Conservation (phyloP, 2,329 filamentous ascomycete species). For the Sporothrix schenckii region DNA sequence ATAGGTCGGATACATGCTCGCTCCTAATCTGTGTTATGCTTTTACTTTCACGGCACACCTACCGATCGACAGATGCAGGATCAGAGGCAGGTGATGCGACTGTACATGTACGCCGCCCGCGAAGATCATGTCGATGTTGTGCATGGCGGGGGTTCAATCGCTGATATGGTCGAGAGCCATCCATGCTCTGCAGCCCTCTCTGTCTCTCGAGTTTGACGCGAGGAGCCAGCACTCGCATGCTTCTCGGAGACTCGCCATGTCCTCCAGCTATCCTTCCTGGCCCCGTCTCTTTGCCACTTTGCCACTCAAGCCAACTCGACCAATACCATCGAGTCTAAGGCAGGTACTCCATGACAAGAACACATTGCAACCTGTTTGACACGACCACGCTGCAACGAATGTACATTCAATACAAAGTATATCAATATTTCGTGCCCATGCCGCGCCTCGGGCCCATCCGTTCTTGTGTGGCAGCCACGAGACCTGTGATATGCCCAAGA, state of each 20-base stretch:
- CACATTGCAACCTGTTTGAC: not conserved
- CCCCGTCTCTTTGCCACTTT: not conserved
- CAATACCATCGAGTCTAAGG: not conserved
- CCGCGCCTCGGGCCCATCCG: conserved; percentile 6
- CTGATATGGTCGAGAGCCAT: not conserved
- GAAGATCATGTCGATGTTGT: not conserved
- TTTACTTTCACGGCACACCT: not conserved
- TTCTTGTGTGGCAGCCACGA: conserved; percentile 2
- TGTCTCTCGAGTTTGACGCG: not conserved
- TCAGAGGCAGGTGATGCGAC: not conserved
- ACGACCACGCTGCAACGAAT: not conserved
- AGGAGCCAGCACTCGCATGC: not conserved
- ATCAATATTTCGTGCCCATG: not conserved
- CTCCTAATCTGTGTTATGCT: not conserved
- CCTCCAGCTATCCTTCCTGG: not conserved
- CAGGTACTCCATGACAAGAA: not conserved
- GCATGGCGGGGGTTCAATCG: not conserved
- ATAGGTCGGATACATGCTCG: not conserved
- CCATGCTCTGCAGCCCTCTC: not conserved
- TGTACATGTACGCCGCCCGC: not conserved
- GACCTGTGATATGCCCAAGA: not conserved
- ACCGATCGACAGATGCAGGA: not conserved
- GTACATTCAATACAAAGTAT: not conserved
- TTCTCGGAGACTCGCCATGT: not conserved
- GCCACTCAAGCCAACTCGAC: not conserved